Conservation (phyloP, 2,329 filamentous ascomycete genomes). For the Claviceps sorghi region DNA sequence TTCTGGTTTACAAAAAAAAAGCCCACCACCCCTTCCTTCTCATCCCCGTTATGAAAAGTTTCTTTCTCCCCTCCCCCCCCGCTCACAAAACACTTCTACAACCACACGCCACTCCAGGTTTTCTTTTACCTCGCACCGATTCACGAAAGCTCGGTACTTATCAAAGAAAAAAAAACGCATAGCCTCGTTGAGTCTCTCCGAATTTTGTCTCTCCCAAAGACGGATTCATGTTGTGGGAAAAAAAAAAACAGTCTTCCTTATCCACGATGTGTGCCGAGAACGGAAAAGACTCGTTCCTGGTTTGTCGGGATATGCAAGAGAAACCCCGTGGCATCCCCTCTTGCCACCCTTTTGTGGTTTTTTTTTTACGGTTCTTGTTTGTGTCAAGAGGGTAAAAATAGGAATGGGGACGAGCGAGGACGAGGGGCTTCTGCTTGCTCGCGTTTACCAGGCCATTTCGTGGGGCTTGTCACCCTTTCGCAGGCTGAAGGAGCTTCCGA, state of each 20-base stretch:
- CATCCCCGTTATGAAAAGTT: conserved; percentile 7
- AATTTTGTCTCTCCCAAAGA: no score
- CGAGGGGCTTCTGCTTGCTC: background rate
- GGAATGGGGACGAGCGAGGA: no score
- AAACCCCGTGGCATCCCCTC: no score
- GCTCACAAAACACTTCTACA: conserved; percentile 21
- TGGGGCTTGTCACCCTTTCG: conserved; percentile 99
- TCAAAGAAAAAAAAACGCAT: background rate
- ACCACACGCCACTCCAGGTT: conserved; percentile 14
- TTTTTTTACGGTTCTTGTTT: background rate
- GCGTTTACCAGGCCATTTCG: conserved; percentile 94
- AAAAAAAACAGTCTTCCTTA: no score
- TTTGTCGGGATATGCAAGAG: no score
- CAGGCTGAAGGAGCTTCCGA: conserved; percentile 91
- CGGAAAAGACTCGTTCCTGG: no score
- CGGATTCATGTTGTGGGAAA: no score
- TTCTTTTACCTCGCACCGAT: background rate
- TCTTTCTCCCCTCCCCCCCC: conserved; percentile 9
- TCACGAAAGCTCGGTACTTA: no score
- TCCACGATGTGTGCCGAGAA: no score
- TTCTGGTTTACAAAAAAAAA: conserved; percentile 17
- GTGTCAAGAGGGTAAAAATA: background rate
- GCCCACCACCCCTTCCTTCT: background rate
- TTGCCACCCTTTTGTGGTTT: no score
- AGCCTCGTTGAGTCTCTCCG: background rate